These are phyloP conservation scores for Acephala macrosclerotiorum DNA, from an alignment of 2,329 filamentous ascomycete genomes.

Conservation along the genomic window DNA sequence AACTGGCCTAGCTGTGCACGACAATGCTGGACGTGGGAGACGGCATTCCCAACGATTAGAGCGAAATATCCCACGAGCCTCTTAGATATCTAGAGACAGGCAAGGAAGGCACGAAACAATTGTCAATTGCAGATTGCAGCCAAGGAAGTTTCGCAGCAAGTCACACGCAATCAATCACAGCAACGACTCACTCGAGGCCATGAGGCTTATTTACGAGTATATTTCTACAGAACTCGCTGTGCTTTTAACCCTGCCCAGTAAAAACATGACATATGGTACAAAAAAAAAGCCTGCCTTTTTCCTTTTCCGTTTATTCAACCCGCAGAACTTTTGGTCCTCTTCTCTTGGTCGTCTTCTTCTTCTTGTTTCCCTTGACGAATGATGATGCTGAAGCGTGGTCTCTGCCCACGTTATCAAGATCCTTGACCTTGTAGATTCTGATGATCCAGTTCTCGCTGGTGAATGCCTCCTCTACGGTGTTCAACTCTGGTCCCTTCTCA, in stretches of 20 bases:
- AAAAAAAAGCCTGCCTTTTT: conserved; percentile 29
- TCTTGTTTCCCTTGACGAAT: conserved; percentile 83
- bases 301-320: conserved; percentile 64
- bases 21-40: too few species aligned
- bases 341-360: conserved; percentile 79
- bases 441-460: conserved; percentile 99
- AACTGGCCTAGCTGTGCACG: too few species aligned
- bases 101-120: too few species aligned
- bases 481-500: conserved; percentile 83
- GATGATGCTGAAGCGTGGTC: conserved; percentile 76
- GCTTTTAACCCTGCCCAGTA: conserved; percentile 31
- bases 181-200: conserved; percentile 29
- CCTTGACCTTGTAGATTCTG: conserved; percentile 99
- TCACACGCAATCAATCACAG: background rate
- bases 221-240: conserved; percentile 39
- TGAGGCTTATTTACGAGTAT: conserved; percentile 36
- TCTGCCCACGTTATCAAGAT: conserved; percentile 93
- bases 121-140: background rate
- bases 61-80: too few species aligned
- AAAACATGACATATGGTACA: conserved; percentile 42
- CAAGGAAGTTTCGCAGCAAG: background rate
- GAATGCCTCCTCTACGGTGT: conserved; percentile 93
- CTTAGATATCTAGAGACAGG: too few species aligned
- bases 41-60: too few species aligned
- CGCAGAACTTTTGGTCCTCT: conserved; percentile 75